Evolutionary conservation across 2,329 filamentous ascomycete genomes (phyloP), one percentile per base, ranked within the genome.

Genomic region (Pseudocercospora eumusae): DNA sequence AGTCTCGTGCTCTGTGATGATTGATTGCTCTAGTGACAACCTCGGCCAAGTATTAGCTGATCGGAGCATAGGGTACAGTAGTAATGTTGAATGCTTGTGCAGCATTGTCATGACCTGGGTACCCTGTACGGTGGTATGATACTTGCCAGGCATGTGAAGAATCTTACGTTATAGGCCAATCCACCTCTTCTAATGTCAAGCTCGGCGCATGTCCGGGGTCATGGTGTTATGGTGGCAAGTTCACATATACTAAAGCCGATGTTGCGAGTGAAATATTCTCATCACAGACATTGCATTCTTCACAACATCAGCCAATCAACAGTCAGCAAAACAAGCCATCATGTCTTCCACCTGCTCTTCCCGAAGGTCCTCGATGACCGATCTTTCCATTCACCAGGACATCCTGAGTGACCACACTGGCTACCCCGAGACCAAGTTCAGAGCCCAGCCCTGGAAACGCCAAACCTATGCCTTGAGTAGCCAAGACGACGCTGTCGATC

Each of bases 361-460:
- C 28, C 52, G 52, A 18, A 55, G 52, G 52, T 55, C 52, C 18
- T 55, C 52, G 28, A 33, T 36, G 28, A 36, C 28, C 18, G 52
- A 55, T 83, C 59, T 80, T 79, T 69, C 86, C 82, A 65, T 92
- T 78, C 58, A 82, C 81, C 74, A 95, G 78, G 62, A 96, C 89
- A 70, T 87, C 82, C 62, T 81, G 80, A 8, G 92, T 91, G 7
- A 96, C 84, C 52, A 36, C 52, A 33, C 52, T 11, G 52, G 52
- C 13, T 55, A 55, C 52, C 52, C 52, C 11, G 33, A 31, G 8
- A 31, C 27, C 13, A 31, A 55, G 2, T 55, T 55, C 28, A 55
- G 20, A 18, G 31, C 52, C 15, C 52, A 36, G 21, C 27, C 27
- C 3, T 55, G 52, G 52, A 31, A 21, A 13, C 52, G 33, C n/a